Evolutionary conservation across 1,284 basidiomycete genomes (phyloP).

Genomic region (Paramarasmius palmivorus): DNA sequence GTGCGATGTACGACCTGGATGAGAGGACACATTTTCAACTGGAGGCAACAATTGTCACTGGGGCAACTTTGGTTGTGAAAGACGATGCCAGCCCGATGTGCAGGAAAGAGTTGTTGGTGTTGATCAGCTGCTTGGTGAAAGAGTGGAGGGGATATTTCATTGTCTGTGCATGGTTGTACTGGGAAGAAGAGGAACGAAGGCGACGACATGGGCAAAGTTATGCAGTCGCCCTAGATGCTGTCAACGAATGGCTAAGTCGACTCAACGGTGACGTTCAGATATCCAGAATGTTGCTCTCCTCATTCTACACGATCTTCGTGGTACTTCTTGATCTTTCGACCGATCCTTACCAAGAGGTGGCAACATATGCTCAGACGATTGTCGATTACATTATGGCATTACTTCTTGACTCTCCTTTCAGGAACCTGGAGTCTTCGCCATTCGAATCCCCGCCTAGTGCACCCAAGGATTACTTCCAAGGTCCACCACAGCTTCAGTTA

Average conservation of each 20-base stretch:
- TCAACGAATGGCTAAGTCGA: constrained; percentile 76
- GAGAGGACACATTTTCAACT: constrained; percentile 78
- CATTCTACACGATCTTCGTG: constrained; percentile 92
- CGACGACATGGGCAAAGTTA: constrained; percentile 28
- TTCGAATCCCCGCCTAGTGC: constrained; percentile 53
- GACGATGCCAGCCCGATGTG: constrained; percentile 97
- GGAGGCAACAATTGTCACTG: constrained; percentile 79
- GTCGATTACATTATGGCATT: constrained; percentile 92
- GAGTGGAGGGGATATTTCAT: constrained; percentile 98
- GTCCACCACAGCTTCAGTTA: constrained; percentile 26
- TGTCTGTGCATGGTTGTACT: constrained; percentile 94
- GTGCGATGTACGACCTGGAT: constrained; percentile 81
- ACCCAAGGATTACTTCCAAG: constrained; percentile 35
- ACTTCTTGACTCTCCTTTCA: constrained; percentile 86
- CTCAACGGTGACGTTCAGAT: constrained; percentile 75
- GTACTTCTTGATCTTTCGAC: constrained; percentile 89
- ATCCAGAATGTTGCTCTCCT: constrained; percentile 82
- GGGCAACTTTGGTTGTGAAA: constrained; percentile 78
- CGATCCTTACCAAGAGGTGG: constrained; percentile 93
- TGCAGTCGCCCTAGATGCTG: constrained; percentile 61
- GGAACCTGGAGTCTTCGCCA: constrained; percentile 66
- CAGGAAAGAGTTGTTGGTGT: constrained; percentile 89
- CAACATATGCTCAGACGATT: constrained; percentile 87
- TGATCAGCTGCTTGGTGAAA: constrained; percentile 91
- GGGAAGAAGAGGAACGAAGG: constrained; percentile 81